phyloP scores from a whole-genome alignment of 768 basidiomycete genomes.

The Boletus barrowsii region DNA sequence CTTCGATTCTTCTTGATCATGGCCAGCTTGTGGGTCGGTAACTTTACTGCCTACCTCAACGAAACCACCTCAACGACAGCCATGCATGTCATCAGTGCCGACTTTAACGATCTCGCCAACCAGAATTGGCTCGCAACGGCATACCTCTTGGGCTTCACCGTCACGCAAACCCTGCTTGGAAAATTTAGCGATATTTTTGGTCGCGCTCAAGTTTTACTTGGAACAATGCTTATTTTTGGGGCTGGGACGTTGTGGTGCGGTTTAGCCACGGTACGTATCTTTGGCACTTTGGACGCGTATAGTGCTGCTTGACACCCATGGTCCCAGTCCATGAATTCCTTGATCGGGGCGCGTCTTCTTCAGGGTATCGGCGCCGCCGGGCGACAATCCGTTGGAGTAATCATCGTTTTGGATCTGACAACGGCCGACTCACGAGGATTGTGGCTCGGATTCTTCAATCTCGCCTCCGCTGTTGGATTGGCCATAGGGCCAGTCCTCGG shows the following conservation, averaged over 20 bases:
- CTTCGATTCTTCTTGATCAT: conserved; percentile 34
- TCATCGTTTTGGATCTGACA: conserved; percentile 36
- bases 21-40: conserved; percentile 33
- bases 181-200: conserved; percentile 36
- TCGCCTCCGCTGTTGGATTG: conserved; percentile 40
- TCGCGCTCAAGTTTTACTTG: conserved; percentile 33
- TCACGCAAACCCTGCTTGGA: conserved; percentile 35
- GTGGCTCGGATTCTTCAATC: conserved; percentile 36
- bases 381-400: conserved; percentile 35
- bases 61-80: conserved; percentile 35
- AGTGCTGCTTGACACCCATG: conserved; percentile 4
- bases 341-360: conserved; percentile 32
- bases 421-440: conserved; percentile 34
- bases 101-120: conserved; percentile 29
- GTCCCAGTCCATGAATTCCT: conserved; percentile 33
- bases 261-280: conserved; percentile 26
- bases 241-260: conserved; percentile 35
- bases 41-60: conserved; percentile 36
- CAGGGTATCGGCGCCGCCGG: conserved; percentile 39
- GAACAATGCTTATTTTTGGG: conserved; percentile 35
- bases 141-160: conserved; percentile 35
- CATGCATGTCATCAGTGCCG: conserved; percentile 34
- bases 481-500: conserved; percentile 47
- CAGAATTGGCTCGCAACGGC: conserved; percentile 36
- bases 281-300: not conserved